Evolutionary conservation across 371 early-diverging fungal species (phyloP).

Genomic region (Nematocida ausubeli): DNA sequence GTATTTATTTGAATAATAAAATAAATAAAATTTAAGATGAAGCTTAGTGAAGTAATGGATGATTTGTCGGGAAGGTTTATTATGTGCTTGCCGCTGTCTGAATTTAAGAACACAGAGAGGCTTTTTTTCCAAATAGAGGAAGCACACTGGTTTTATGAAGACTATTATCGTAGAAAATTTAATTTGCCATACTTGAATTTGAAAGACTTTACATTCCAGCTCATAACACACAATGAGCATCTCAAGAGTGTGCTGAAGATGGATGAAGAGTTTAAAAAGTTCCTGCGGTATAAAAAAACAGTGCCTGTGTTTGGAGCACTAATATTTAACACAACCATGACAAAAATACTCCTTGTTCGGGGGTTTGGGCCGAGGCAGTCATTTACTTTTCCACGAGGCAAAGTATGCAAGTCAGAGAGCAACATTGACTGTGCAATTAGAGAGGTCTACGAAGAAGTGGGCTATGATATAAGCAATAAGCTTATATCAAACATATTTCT

Average conservation of each 20-base stretch:
- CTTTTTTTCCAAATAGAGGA: constrained; percentile 97
- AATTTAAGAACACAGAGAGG: constrained; percentile 78
- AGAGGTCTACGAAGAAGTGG: constrained; percentile 90
- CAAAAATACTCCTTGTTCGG: constrained; percentile 79
- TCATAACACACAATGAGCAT: constrained; percentile 58
- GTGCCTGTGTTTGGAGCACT: constrained; percentile 98
- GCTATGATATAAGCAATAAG: constrained; percentile 77
- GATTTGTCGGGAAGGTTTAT: constrained; percentile 74
- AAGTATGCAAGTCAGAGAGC: constrained; percentile 88
- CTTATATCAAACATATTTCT: constrained; percentile 65
- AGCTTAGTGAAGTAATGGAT: constrained; percentile 57
- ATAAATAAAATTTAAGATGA: constrained; percentile 48
- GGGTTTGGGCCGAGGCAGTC: constrained; percentile 78
- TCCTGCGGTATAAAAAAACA: constrained; percentile 85
- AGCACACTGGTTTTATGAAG: constrained; percentile 98
- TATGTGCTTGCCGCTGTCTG: constrained; percentile 85
- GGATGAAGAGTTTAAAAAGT: constrained; percentile 77
- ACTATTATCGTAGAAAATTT: constrained; percentile 78
- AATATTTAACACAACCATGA: constrained; percentile 76
- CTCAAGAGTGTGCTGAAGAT: constrained; percentile 72
- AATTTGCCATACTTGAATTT: constrained; percentile 69
- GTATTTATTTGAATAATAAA: constrained; percentile 2
- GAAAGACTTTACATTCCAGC: constrained; percentile 63
- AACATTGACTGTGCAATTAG: constrained; percentile 83
- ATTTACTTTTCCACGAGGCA: constrained; percentile 98